A percentile compares a stretch with the other conserved stretches of the same genome.
These are phyloP conservation scores for Arachnopeziza araneosa DNA, from an alignment of 2,329 filamentous ascomycete species.

Conservation along the genomic window DNA sequence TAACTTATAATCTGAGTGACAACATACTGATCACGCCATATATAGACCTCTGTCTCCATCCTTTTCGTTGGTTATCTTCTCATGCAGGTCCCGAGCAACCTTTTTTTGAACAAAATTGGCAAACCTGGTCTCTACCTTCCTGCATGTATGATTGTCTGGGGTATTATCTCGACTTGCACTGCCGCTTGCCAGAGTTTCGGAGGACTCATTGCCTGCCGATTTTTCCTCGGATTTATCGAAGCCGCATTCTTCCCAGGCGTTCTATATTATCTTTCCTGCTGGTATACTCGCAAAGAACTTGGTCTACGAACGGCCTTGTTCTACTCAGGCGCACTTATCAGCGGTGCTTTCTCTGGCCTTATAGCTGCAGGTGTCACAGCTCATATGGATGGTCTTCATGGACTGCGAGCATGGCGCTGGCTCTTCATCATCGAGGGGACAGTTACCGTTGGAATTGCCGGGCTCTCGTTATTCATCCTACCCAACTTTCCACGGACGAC, in stretches of 20 bases:
- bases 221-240: constrained; percentile 49
- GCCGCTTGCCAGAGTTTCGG: constrained; percentile 42
- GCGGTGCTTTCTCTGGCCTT: constrained; percentile 65
- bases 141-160: constrained; percentile 44
- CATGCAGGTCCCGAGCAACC: constrained; percentile 43
- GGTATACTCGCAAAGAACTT: constrained; percentile 67
- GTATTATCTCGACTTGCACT: constrained; percentile 43
- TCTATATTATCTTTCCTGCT: constrained; percentile 57
- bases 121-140: constrained; percentile 47
- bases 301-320: constrained; percentile 60
- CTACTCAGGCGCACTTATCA: constrained; percentile 64
- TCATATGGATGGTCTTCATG: constrained; percentile 54
- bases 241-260: constrained; percentile 55
- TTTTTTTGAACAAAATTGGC: constrained; percentile 43
- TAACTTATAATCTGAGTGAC: background rate
- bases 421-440: constrained; percentile 67
- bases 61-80: constrained; percentile 35
- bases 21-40: constrained; percentile 4
- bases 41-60: constrained; percentile 37
- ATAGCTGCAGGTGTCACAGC: constrained; percentile 59
- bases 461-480: constrained; percentile 52
- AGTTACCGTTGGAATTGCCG: constrained; percentile 57
- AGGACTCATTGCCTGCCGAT: constrained; percentile 40
- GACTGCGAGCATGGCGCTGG: constrained; percentile 59
- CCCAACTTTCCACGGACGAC: constrained; percentile 63